Percentiles rank a stretch among this genome's conserved stretches.
phyloP scores from a whole-genome alignment of 1,284 basidiomycete genomes.

The Heimioporus retisporus region DNA sequence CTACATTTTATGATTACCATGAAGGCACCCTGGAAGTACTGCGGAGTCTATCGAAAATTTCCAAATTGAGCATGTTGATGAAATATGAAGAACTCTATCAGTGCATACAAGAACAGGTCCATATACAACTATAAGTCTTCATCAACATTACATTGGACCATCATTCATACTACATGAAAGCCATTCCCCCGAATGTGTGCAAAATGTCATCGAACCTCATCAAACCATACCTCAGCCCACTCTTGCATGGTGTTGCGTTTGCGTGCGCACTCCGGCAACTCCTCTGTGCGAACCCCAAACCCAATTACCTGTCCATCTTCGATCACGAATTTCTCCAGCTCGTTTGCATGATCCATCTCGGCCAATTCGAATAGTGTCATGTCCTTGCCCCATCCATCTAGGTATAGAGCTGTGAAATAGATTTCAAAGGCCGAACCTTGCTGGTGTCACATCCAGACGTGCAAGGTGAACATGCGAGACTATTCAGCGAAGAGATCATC shows the following conservation, averaged over 20 bases:
- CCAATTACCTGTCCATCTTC: conserved; percentile 35
- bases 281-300: conserved; percentile 33
- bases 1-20: too few relatives aligned
- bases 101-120: too few relatives aligned
- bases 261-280: conserved; percentile 27
- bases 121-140: too few relatives aligned
- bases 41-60: too few relatives aligned
- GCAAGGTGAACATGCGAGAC: conserved; percentile 39
- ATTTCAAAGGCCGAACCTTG: conserved; percentile 25
- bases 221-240: conserved; percentile 40
- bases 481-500: conserved; percentile 38
- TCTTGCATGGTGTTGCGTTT: conserved; percentile 24
- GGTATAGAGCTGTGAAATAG: conserved; percentile 32
- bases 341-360: conserved; percentile 9
- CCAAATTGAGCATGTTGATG: too few relatives aligned
- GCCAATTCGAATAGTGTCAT: conserved; percentile 37
- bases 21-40: too few relatives aligned
- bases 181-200: too few relatives aligned
- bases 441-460: conserved; percentile 35
- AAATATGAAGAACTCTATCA: too few relatives aligned
- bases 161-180: too few relatives aligned
- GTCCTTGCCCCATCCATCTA: conserved; percentile 42
- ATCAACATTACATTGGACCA: too few relatives aligned
- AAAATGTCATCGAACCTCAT: conserved; percentile 23
- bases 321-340: conserved; percentile 32